Base-by-base conservation (phyloP, 345 rosid species). In the Pistacia vera region DNA sequence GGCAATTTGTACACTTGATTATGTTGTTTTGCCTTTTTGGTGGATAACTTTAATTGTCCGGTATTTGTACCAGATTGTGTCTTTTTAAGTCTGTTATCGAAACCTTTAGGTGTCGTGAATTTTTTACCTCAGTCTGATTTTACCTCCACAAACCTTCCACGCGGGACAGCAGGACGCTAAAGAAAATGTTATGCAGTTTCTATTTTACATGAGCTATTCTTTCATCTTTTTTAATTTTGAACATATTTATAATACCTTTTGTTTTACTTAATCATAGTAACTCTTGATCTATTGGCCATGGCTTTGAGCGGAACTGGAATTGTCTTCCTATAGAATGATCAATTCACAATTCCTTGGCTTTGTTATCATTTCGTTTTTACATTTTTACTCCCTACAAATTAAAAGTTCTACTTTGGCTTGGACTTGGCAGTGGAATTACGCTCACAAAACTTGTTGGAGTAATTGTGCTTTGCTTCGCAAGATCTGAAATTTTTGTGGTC, bases 391-490 rank as follows among this genome's bases (percentile, higher is more conserved):
- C 8, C 49, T 33, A 41, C 1, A 41, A 41, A 8, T 28, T 62
- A 6, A 16, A 16, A 2, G 33, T n/a, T 4, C 51, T 44, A 14
- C 35, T 33, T 65, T 60, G 61, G 44, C 12, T 68, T 57, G 51
- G 28, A 67, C 72, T 74, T 77, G 80, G 68, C 95, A 94, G 97
- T 74, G 98, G 98, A 74, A 94, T 94, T 73, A 92, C 93, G 11
- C 90, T 94, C 73, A 94, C 97, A n/a, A 94, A 92, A 83, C 90
- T 94, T 64, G 92, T 89, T 30, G 98, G 98, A 81, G 97, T 94
- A 61, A 79, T 92, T 8, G 98, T 94, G 79, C 98, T 94, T 72
- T 88, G 75, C 89, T 94, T 94, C 71, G 83, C 98, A 66, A 90
- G 88, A 87, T 90, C 97, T 64, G 97, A 94, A 87, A 77, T 94